Conservation (phyloP, 805 yeast species). For the Starmerella etchellsii region DNA sequence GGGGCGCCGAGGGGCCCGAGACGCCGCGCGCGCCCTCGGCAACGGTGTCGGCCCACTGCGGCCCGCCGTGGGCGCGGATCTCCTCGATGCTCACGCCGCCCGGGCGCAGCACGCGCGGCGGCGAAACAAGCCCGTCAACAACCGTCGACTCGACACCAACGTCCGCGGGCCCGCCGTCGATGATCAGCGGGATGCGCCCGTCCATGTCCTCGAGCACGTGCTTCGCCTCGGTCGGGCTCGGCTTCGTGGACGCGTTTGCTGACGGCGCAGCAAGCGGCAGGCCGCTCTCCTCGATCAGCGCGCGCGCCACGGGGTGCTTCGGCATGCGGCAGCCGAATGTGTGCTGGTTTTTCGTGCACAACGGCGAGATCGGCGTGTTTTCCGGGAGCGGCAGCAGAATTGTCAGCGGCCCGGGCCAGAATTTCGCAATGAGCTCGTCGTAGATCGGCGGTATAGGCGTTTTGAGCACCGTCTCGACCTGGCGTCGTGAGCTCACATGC, state of each 20-base stretch:
- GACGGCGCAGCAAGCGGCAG: slow-evolving; percentile 95
- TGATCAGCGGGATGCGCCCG: slow-evolving; percentile 65
- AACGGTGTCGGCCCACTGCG: slow-evolving; percentile 44
- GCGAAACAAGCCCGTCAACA: slow-evolving; percentile 70
- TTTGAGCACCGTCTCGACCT: slow-evolving; percentile 50
- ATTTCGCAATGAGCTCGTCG: slow-evolving; percentile 44
- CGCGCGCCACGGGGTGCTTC: slow-evolving; percentile 74
- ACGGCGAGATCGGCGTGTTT: slow-evolving; percentile 39
- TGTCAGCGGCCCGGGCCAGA: slow-evolving; percentile 97
- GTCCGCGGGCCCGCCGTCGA: slow-evolving; percentile 81
- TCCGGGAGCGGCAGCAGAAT: slow-evolving; percentile 52
- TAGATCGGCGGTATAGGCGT: slow-evolving; percentile 56
- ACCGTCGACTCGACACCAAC: slow-evolving; percentile 95
- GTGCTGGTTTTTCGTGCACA: slow-evolving; percentile 74
- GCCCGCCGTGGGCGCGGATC: slow-evolving; percentile 53
- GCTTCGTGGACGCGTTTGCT: slow-evolving; percentile 91
- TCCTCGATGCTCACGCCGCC: slow-evolving; percentile 85
- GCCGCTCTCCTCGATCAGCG: slow-evolving; percentile 70
- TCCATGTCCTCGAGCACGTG: slow-evolving; percentile 75
- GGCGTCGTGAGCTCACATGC: slow-evolving; percentile 69
- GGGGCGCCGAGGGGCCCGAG: background rate
- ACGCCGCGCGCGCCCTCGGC: slow-evolving; percentile 20
- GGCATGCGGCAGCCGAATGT: slow-evolving; percentile 93
- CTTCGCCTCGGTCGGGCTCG: slow-evolving; percentile 79
- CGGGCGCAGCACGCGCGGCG: slow-evolving; percentile 84